Evolutionary conservation across 192 early-diverging fungal genomes (phyloP).

Genomic region (Coemansia sp.): DNA sequence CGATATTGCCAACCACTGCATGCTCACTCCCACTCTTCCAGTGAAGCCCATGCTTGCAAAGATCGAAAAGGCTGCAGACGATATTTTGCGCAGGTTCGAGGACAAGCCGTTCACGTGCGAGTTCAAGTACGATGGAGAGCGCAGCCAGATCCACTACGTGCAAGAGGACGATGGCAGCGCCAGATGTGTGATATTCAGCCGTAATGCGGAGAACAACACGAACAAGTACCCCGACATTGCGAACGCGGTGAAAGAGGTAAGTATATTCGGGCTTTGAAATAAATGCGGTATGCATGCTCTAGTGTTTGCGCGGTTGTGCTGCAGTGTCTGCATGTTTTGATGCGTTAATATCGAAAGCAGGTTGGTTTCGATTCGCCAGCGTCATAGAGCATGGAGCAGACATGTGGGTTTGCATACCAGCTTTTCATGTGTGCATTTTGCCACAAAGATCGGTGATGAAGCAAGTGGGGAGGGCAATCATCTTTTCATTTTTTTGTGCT

Average conservation of each 20-base stretch:
- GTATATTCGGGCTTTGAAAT: slow-evolving; percentile 1
- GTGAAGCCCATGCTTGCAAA: slow-evolving; percentile 99
- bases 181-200: slow-evolving; percentile 79
- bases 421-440: not conserved
- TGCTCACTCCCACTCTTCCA: slow-evolving; percentile 93
- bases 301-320: not conserved
- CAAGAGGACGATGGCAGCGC: slow-evolving; percentile 62
- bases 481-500: not conserved
- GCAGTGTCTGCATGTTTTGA: not conserved
- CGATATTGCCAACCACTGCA: slow-evolving; percentile 74
- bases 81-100: slow-evolving; percentile 94
- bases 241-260: slow-evolving; percentile 70
- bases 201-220: slow-evolving; percentile 95
- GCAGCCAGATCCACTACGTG: slow-evolving; percentile 90
- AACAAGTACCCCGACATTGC: slow-evolving; percentile 94
- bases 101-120: slow-evolving; percentile 94
- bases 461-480: not conserved
- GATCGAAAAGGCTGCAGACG: slow-evolving; percentile 91
- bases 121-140: slow-evolving; percentile 98
- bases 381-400: not conserved
- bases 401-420: slow-evolving; percentile 2
- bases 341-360: not conserved
- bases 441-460: not conserved
- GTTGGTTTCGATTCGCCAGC: not conserved
- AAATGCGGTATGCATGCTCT: not conserved